phyloP scores from a whole-genome alignment of 305 asterid species.

The Plantago lanceolata region DNA sequence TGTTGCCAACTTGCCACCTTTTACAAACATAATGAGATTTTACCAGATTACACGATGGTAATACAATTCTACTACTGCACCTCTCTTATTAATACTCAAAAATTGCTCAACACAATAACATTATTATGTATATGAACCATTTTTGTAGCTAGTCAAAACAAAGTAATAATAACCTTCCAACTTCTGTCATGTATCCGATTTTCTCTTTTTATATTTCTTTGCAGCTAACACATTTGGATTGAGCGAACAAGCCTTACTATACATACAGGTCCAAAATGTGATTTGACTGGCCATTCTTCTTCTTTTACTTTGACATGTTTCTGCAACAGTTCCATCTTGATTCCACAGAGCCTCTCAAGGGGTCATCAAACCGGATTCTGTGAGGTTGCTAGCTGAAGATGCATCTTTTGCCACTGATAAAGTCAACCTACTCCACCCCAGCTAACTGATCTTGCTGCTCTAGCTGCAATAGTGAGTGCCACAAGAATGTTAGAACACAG shows the following conservation, averaged over 20 bases:
- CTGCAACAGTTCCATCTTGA: slow-evolving; percentile 1
- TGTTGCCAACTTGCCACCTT: too few relatives aligned
- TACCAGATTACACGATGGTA: too few relatives aligned
- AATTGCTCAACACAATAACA: too few relatives aligned
- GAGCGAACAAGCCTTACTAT: neutral
- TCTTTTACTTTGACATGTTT: neutral
- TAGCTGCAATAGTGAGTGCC: neutral
- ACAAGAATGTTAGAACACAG: neutral
- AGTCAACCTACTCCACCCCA: slow-evolving; percentile 10
- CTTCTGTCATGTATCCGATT: neutral
- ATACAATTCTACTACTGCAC: too few relatives aligned
- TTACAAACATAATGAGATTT: too few relatives aligned
- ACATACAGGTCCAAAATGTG: slow-evolving; percentile 1
- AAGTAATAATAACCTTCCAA: neutral
- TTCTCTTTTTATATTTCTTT: neutral
- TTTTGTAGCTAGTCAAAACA: neutral
- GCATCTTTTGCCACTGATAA: neutral
- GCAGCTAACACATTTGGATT: neutral
- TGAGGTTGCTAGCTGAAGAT: neutral
- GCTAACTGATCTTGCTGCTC: neutral
- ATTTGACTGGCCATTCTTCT: neutral
- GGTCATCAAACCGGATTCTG: neutral
- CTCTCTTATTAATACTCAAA: too few relatives aligned
- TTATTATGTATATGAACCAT: neutral
- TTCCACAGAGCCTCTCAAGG: neutral